Evolutionary conservation across 768 basidiomycete species (phyloP).

Genomic region (Podaxis mareebaensis): DNA sequence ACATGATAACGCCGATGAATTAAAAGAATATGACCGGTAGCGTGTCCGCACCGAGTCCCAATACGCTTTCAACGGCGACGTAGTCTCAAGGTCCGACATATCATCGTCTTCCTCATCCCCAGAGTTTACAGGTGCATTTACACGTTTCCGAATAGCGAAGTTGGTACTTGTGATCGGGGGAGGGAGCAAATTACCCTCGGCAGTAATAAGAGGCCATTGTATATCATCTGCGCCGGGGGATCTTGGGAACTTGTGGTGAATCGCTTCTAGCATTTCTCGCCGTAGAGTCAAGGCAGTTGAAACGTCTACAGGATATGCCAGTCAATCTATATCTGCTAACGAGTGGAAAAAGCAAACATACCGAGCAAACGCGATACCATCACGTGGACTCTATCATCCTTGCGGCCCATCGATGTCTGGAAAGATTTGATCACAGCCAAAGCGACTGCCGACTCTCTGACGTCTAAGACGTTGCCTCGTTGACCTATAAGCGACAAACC

Average conservation of each 20-base stretch:
- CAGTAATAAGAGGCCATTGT: constrained; percentile 65
- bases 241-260: constrained; percentile 66
- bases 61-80: constrained; percentile 45
- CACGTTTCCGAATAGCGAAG: constrained; percentile 11
- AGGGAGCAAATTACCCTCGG: constrained; percentile 43
- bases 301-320: constrained; percentile 50
- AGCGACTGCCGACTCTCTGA: constrained; percentile 74
- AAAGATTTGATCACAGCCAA: constrained; percentile 72
- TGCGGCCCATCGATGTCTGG: constrained; percentile 77
- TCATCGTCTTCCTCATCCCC: constrained; percentile 41
- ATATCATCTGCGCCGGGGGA: constrained; percentile 56
- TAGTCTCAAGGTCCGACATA: constrained; percentile 20
- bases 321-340: not conserved
- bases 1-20: constrained; percentile 41
- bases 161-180: constrained; percentile 19
- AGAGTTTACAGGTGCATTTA: constrained; percentile 24
- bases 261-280: constrained; percentile 83
- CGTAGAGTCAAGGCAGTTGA: constrained; percentile 77
- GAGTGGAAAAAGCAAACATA: constrained; percentile 26
- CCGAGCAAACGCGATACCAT: constrained; percentile 67
- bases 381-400: constrained; percentile 46
- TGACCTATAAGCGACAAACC: constrained; percentile 55
- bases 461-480: constrained; percentile 65
- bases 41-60: constrained; percentile 62
- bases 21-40: constrained; percentile 49